Evolutionary conservation across 805 yeast species (phyloP).

Genomic region (Tetrapisispora iriomotensis): DNA sequence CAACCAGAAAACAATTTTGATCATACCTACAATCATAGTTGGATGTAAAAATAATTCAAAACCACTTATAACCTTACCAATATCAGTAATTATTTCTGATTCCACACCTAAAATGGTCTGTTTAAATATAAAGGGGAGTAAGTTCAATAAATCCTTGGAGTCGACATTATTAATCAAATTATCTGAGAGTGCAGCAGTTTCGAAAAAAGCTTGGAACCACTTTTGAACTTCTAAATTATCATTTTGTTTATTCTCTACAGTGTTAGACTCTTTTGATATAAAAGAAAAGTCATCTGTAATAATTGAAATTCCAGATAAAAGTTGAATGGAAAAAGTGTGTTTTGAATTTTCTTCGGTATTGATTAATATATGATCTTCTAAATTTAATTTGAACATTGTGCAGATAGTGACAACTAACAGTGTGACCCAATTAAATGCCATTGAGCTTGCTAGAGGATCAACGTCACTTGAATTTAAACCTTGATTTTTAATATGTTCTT

Average conservation of each 20-base stretch:
- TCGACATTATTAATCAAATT: constrained; percentile 60
- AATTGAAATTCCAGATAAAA: constrained; percentile 18
- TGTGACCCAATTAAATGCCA: constrained; percentile 57
- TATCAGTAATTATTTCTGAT: constrained; percentile 40
- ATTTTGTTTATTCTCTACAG: background rate
- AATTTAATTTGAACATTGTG: constrained; percentile 31
- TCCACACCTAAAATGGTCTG: constrained; percentile 59
- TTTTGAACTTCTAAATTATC: constrained; percentile 22
- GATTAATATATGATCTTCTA: constrained; percentile 21
- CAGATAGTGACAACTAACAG: constrained; percentile 36
- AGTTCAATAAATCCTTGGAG: constrained; percentile 53
- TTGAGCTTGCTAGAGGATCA: constrained; percentile 54
- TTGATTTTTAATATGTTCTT: constrained; percentile 7
- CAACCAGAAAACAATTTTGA: constrained; percentile 45
- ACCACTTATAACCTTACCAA: constrained; percentile 60
- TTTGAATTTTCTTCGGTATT: constrained; percentile 2
- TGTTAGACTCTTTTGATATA: constrained; percentile 6
- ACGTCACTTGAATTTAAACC: constrained; percentile 28
- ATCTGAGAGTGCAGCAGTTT: constrained; percentile 78
- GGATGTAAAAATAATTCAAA: constrained; percentile 81
- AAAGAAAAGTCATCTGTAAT: constrained; percentile 18
- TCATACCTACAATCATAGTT: constrained; percentile 49
- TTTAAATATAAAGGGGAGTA: constrained; percentile 65
- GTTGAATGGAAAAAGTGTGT: constrained; percentile 27
- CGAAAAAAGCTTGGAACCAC: constrained; percentile 78